These are phyloP conservation scores for Kitagawia praeruptora DNA, from an alignment of 129 eudicot species.

Conservation along the genomic window DNA sequence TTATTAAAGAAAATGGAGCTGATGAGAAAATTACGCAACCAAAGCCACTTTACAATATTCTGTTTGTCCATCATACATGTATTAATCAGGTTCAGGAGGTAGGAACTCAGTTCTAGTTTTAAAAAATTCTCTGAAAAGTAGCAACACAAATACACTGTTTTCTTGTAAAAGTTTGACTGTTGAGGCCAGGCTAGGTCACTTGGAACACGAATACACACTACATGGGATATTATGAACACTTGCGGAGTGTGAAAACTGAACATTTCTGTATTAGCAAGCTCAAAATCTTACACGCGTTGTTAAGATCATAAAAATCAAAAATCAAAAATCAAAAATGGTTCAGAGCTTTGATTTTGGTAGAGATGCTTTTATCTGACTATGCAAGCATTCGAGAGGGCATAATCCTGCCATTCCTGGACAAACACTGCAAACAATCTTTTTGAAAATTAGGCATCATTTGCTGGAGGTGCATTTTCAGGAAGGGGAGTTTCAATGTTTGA, in stretches of 20 bases:
- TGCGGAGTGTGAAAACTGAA: background rate
- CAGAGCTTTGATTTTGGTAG: background rate
- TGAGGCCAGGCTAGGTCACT: background rate
- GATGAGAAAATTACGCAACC: background rate
- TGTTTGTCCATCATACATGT: background rate
- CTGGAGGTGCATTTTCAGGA: constrained; percentile 36
- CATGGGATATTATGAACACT: background rate
- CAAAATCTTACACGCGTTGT: background rate
- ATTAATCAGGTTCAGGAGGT: too few species aligned
- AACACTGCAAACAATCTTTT: background rate
- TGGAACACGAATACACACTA: background rate
- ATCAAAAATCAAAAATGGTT: background rate
- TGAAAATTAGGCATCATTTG: constrained; percentile 16
- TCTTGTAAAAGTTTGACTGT: too few species aligned
- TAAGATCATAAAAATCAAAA: background rate
- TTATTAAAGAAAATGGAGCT: background rate
- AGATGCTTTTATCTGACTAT: background rate
- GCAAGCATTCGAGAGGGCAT: background rate
- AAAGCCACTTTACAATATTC: background rate
- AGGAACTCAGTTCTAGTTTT: too few species aligned
- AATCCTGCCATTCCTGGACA: background rate
- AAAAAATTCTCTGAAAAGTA: too few species aligned
- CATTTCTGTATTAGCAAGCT: background rate
- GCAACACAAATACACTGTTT: too few species aligned
- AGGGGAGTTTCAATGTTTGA: constrained; percentile 68